A percentile compares a stretch with the other conserved stretches of the same genome.
phyloP scores from a whole-genome alignment of 306 rosid species.

The Hippophae gyantsensis region DNA sequence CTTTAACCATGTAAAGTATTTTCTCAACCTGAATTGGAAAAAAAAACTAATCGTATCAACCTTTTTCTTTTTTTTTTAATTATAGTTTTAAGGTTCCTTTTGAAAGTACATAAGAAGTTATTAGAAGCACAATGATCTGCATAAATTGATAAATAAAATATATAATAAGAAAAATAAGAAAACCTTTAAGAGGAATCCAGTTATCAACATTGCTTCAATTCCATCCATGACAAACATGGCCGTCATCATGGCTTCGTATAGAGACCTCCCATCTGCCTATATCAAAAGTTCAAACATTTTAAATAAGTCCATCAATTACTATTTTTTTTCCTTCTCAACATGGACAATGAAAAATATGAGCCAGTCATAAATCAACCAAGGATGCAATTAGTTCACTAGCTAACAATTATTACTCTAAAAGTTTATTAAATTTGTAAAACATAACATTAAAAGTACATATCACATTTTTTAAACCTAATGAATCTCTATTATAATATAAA shows the following conservation, averaged over 20 bases:
- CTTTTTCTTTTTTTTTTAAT: no score
- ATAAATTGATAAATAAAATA: background rate
- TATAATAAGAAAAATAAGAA: background rate
- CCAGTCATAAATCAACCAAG: no score
- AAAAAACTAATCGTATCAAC: no score
- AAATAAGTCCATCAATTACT: background rate
- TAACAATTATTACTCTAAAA: no score
- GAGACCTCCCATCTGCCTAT: slow-evolving; percentile 38
- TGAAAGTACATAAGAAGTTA: no score
- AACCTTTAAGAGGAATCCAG: slow-evolving; percentile 41
- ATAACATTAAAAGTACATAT: no score
- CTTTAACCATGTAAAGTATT: slow-evolving; percentile 50
- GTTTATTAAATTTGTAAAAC: no score
- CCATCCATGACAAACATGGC: slow-evolving; percentile 41
- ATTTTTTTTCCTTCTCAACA: background rate
- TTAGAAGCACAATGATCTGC: background rate
- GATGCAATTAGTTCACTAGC: no score
- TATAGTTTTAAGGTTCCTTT: no score
- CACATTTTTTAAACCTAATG: no score
- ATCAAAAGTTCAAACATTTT: background rate
- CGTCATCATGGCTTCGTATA: slow-evolving; percentile 35
- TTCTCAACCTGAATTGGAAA: slow-evolving; percentile 34
- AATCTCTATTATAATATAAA: no score
- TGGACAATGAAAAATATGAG: background rate
- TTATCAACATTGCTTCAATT: slow-evolving; percentile 22